Conservation (phyloP, 805 yeast species). For the Cyberlindnera euphorbiiphila region DNA sequence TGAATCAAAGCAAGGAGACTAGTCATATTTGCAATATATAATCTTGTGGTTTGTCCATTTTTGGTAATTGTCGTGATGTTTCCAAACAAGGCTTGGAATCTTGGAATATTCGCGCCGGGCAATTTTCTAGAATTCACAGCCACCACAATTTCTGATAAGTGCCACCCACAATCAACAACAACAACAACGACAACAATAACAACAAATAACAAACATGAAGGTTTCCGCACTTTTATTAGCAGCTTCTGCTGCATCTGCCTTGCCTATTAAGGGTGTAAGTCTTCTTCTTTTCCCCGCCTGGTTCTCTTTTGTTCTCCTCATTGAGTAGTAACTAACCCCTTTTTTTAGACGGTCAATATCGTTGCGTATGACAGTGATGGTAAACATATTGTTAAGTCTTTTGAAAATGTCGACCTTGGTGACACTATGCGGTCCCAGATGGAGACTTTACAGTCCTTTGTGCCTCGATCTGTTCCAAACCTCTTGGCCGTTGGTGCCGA, state of each 20-base stretch:
- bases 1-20: too few relatives aligned
- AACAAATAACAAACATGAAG: constrained; percentile 18
- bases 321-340: constrained; percentile 3
- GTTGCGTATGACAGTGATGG: constrained; percentile 17
- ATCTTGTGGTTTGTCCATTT: too few relatives aligned
- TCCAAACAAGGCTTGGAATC: too few relatives aligned
- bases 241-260: constrained; percentile 20
- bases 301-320: background rate
- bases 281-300: background rate
- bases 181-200: background rate
- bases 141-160: too few relatives aligned
- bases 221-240: constrained; percentile 17
- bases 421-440: constrained; percentile 16
- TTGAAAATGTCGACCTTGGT: constrained; percentile 21
- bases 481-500: too few relatives aligned
- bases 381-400: constrained; percentile 9
- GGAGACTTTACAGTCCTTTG: constrained; percentile 6
- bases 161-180: too few relatives aligned
- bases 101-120: too few relatives aligned
- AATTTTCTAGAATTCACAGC: too few relatives aligned
- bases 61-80: too few relatives aligned
- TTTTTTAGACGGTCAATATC: constrained; percentile 17
- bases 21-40: too few relatives aligned
- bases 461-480: constrained; percentile 1
- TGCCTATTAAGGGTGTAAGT: constrained; percentile 27